These are phyloP conservation scores for Parietichytrium sp. DNA, from an alignment of 108 stramenopile genomes.

Conservation along the genomic window DNA sequence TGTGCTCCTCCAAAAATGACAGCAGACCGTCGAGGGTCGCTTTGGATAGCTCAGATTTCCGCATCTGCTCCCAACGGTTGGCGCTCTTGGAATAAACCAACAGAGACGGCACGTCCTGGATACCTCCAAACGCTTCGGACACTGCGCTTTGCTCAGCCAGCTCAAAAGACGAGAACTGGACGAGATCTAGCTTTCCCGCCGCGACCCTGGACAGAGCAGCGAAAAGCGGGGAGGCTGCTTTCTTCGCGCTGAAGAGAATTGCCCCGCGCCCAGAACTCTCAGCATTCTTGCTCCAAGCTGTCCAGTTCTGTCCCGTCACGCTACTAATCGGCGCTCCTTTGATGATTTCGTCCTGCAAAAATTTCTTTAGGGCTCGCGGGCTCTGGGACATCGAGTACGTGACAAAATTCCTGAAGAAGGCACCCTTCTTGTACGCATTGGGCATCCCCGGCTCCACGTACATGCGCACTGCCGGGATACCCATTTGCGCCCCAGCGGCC, in stretches of 20 bases:
- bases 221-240: neutral
- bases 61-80: too few species aligned
- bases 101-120: too few species aligned
- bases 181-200: neutral
- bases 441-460: constrained; percentile 2
- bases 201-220: neutral
- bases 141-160: too few species aligned
- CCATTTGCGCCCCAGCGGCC: neutral
- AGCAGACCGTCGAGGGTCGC: too few species aligned
- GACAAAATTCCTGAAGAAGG: neutral
- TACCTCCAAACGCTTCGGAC: too few species aligned
- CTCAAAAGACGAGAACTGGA: constrained; percentile 16
- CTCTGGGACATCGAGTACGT: neutral
- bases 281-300: neutral
- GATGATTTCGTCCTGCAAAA: neutral
- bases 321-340: neutral
- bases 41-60: too few species aligned
- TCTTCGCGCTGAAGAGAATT: neutral
- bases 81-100: too few species aligned
- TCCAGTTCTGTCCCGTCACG: neutral
- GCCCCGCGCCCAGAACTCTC: neutral
- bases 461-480: neutral
- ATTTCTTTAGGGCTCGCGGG: neutral
- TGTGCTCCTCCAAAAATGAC: too few species aligned
- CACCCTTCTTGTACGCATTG: constrained; percentile 34